Percentiles rank a stretch among this genome's conserved stretches.
phyloP scores from a whole-genome alignment of 2,329 filamentous ascomycete genomes.

The Exophiala lecanii-corni region DNA sequence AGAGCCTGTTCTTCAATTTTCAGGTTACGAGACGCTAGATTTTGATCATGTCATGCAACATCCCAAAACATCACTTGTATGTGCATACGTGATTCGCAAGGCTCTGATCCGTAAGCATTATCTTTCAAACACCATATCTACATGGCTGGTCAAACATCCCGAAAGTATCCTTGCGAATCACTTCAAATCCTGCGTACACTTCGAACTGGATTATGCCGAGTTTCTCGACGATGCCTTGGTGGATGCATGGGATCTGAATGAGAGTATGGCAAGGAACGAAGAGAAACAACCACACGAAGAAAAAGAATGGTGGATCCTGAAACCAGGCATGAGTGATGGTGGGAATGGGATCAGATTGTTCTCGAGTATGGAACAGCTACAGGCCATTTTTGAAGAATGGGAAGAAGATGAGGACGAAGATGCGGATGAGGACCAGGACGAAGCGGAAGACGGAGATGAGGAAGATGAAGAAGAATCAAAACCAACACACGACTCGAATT shows the following conservation, averaged over 20 bases:
- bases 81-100: conserved; percentile 93
- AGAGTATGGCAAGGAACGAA: conserved; percentile 69
- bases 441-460: conserved; percentile 33
- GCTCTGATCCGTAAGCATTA: conserved; percentile 96
- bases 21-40: conserved; percentile 80
- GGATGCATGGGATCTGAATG: conserved; percentile 81
- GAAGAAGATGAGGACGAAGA: conserved; percentile 66
- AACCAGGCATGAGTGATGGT: conserved; percentile 94
- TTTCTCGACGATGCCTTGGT: conserved; percentile 90
- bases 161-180: conserved; percentile 62
- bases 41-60: conserved; percentile 69
- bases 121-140: conserved; percentile 73
- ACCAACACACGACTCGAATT: conserved; percentile 34
- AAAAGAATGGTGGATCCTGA: conserved; percentile 93
- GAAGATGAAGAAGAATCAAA: conserved; percentile 14
- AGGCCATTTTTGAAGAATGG: conserved; percentile 86
- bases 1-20: conserved; percentile 66
- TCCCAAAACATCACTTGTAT: conserved; percentile 62
- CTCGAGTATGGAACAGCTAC: conserved; percentile 76
- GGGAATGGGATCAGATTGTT: conserved; percentile 92
- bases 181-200: conserved; percentile 73
- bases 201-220: conserved; percentile 94
- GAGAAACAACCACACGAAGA: conserved; percentile 34
- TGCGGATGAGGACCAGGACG: conserved; percentile 59
- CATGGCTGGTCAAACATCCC: conserved; percentile 83